phyloP scores from a whole-genome alignment of 148 eudicot species.

The Selenicereus undatus region DNA sequence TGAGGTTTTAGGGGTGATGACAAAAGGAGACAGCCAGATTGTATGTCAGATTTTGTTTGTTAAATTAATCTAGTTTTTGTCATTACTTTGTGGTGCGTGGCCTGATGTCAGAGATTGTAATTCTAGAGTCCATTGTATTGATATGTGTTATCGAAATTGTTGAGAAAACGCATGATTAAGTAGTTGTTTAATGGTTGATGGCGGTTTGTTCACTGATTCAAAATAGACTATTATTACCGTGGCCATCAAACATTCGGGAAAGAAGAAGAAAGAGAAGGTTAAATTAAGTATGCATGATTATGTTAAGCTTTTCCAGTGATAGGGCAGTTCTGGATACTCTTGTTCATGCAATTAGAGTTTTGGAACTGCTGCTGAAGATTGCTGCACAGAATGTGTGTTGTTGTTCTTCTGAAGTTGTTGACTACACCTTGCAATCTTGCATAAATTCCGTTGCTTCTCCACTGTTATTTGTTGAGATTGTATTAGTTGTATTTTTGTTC shows the following conservation, averaged over 20 bases:
- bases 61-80: not conserved
- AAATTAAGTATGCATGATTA: not conserved
- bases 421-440: not conserved
- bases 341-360: not conserved
- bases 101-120: not conserved
- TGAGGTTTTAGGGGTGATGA: conserved; percentile 90
- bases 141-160: not conserved
- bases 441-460: not conserved
- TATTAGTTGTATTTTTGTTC: not conserved
- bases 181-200: not conserved
- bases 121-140: not conserved
- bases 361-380: not conserved
- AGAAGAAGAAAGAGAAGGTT: not conserved
- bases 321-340: not conserved
- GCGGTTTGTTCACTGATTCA: not conserved
- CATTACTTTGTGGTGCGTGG: conserved; percentile 2
- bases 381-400: not conserved
- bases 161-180: not conserved
- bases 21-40: conserved; percentile 83
- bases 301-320: not conserved
- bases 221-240: not conserved
- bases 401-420: not conserved
- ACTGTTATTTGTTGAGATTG: not conserved
- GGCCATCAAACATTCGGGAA: not conserved
- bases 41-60: conserved; percentile 40